Conservation (phyloP, 1,284 basidiomycete genomes). For the Testicularia cyperi region DNA sequence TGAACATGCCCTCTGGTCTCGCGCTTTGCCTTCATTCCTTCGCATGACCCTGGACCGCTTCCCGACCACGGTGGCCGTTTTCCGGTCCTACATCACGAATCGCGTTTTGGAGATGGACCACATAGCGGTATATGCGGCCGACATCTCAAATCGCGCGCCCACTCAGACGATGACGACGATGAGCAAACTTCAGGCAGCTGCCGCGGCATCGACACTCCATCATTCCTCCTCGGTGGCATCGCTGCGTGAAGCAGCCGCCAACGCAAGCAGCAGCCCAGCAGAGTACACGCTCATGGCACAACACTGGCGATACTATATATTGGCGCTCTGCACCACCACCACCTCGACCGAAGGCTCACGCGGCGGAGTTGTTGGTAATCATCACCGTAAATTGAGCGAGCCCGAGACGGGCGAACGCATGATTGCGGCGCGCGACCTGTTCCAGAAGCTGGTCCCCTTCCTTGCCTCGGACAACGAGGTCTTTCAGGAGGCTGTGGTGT, state of each 20-base stretch:
- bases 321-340: conserved; percentile 74
- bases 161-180: conserved; percentile 10
- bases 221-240: conserved; percentile 24
- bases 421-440: conserved; percentile 73
- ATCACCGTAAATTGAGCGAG: conserved; percentile 73
- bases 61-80: conserved; percentile 59
- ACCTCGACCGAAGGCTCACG: conserved; percentile 51
- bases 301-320: conserved; percentile 86
- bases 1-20: conserved; percentile 62
- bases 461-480: conserved; percentile 79
- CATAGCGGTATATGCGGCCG: conserved; percentile 59
- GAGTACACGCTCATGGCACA: conserved; percentile 72
- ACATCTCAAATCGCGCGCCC: conserved; percentile 41
- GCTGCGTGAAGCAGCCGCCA: conserved; percentile 38
- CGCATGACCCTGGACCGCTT: conserved; percentile 58
- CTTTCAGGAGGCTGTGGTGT: conserved; percentile 81
- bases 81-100: conserved; percentile 59
- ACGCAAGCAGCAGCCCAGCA: conserved; percentile 33
- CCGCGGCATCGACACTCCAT: conserved; percentile 16
- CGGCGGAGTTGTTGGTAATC: conserved; percentile 69
- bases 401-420: conserved; percentile 67
- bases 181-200: conserved; percentile 29
- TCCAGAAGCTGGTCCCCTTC: conserved; percentile 81
- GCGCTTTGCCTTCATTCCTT: conserved; percentile 61
- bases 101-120: conserved; percentile 62